Base-by-base conservation (phyloP, 805 yeast species). In the Myxozyma neotropica region DNA sequence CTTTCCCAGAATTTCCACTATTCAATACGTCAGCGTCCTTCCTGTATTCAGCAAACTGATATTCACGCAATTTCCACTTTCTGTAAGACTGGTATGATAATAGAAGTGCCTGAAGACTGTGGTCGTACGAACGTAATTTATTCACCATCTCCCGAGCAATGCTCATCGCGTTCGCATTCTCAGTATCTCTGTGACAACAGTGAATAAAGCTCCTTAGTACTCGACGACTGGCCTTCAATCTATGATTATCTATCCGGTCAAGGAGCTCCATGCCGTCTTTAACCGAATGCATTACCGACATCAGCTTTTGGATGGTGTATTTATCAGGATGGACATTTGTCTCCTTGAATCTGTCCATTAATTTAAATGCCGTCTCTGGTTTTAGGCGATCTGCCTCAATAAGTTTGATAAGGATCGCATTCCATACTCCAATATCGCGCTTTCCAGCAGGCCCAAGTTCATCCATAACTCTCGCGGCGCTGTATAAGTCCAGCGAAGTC, bases 161-260 rank as follows among this genome's bases (percentile, higher is more conserved):
- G 10, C 24, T 31, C 65, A 59, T 55, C 10, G 65, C 65, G 17
- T 38, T 23, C 3, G 47, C 47, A 40, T 59, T 27, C 23, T 21
- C 21, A 5, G 12, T 4, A 48, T 58, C 63, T n/a, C 58, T 51
- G 42, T 58, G 59, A 27, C 65, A 61, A 35, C 56, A 48, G 23
- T 29, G 43, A 15, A 61, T 47, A 36, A 61, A 61, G 17, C 23
- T 47, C 2, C 43, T 33, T 21, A 61, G 29, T 4, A 58, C 51
- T 21, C 36, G 49, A 8, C 45, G 40, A 29, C 50, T 23, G 7
- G 40, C 17, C 19, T 12, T 45, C 21, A 57, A 15, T 2, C 38
- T 29, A 4, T 6, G 33, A 21, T 46, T 19, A 8, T 26, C 15
- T 8, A 53, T 27, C 26, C 5, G 29, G n/a, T 13, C n/a, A 15